These are phyloP conservation scores for Ophiostoma sp. DNA, from an alignment of 2,329 filamentous ascomycete genomes.

Conservation along the genomic window DNA sequence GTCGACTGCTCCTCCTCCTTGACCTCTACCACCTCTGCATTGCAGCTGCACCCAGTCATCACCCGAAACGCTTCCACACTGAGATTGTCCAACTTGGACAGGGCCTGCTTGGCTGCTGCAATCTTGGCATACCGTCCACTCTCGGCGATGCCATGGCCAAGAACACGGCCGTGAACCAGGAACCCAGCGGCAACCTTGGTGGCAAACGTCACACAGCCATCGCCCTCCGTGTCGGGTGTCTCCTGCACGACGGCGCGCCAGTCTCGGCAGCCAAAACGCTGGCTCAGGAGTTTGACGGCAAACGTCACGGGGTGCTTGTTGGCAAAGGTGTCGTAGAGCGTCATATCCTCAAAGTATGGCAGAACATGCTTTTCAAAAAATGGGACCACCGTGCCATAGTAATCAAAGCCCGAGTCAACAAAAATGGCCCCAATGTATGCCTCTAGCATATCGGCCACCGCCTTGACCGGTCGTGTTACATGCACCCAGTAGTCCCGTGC, in stretches of 20 bases:
- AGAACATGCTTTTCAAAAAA: conserved; percentile 75
- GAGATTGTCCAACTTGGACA: conserved; percentile 44
- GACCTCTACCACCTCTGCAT: conserved; percentile 13
- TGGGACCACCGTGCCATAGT: conserved; percentile 62
- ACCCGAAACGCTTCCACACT: conserved; percentile 52
- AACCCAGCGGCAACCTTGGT: conserved; percentile 61
- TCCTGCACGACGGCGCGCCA: conserved; percentile 53
- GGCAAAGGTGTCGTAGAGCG: conserved; percentile 78
- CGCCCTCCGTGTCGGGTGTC: conserved; percentile 38
- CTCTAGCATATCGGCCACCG: conserved; percentile 80
- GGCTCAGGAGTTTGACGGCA: conserved; percentile 58
- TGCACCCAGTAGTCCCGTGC: conserved; percentile 64
- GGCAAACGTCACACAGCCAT: conserved; percentile 27
- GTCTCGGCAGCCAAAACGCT: conserved; percentile 58
- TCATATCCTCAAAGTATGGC: conserved; percentile 80
- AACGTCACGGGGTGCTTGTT: conserved; percentile 79
- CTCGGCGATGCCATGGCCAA: conserved; percentile 56
- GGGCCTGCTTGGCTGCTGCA: conserved; percentile 55
- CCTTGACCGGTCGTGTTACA: conserved; percentile 61
- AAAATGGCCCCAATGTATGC: conserved; percentile 86
- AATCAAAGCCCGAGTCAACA: conserved; percentile 80
- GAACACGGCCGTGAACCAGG: conserved; percentile 65
- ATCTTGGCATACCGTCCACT: conserved; percentile 70
- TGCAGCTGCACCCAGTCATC: conserved; percentile 61
- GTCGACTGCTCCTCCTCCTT: conserved; percentile 3